A percentile compares a stretch with the other conserved stretches of the same genome.
phyloP scores from a whole-genome alignment of 768 basidiomycete genomes.

The Sarcomyxa edulis region DNA sequence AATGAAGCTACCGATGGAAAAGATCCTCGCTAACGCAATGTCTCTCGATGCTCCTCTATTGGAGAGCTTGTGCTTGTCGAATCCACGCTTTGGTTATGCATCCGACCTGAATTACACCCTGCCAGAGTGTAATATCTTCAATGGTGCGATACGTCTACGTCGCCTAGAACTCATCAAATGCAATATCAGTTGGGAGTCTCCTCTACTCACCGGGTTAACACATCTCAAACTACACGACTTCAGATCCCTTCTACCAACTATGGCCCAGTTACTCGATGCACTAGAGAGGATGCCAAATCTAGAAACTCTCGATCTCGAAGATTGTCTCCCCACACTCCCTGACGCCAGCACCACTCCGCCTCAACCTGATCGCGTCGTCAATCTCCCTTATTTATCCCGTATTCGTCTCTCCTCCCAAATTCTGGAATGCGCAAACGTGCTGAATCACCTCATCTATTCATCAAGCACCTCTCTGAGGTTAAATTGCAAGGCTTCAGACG shows the following conservation, averaged over 20 bases:
- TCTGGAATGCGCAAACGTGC: conserved; percentile 18
- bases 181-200: conserved; percentile 29
- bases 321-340: conserved; percentile 24
- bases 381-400: conserved; percentile 16
- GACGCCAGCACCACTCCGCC: conserved; percentile 4
- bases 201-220: conserved; percentile 28
- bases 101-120: conserved; percentile 19
- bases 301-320: conserved; percentile 26
- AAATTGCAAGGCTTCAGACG: conserved; percentile 12
- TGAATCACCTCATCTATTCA: conserved; percentile 19
- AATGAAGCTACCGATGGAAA: conserved; percentile 15
- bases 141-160: conserved; percentile 27
- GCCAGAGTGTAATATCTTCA: conserved; percentile 21
- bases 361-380: conserved; percentile 12
- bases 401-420: conserved; percentile 15
- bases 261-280: conserved; percentile 23
- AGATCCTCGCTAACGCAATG: conserved; percentile 19
- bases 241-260: conserved; percentile 21
- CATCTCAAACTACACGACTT: conserved; percentile 28
- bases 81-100: conserved; percentile 12
- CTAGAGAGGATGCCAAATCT: conserved; percentile 29
- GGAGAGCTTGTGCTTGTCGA: conserved; percentile 20
- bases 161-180: conserved; percentile 28
- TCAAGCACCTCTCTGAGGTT: conserved; percentile 10
- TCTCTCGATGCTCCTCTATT: conserved; percentile 25